Evolutionary conservation across 1,139 yeast species (phyloP).

Genomic region (Geotrichum citri-aurantii): DNA sequence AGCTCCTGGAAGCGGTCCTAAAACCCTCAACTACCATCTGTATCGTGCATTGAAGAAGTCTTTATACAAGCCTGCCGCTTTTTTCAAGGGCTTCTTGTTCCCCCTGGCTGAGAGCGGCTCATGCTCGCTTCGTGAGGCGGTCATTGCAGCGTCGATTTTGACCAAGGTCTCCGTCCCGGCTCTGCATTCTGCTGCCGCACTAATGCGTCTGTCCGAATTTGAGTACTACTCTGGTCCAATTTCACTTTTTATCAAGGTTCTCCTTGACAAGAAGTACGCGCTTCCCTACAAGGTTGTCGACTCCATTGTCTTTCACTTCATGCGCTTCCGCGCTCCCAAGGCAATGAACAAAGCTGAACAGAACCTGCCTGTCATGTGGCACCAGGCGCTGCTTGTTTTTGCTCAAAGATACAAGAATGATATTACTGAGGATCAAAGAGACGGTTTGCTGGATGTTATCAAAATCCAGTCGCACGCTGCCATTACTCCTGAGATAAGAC

Average conservation of each 20-base stretch:
- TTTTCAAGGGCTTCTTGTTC: slow-evolving; percentile 90
- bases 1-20: slow-evolving; percentile 20
- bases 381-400: slow-evolving; percentile 86
- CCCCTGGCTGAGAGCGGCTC: slow-evolving; percentile 63
- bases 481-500: slow-evolving; percentile 90
- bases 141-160: slow-evolving; percentile 88
- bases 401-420: slow-evolving; percentile 96
- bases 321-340: slow-evolving; percentile 58
- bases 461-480: slow-evolving; percentile 85
- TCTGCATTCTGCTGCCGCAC: slow-evolving; percentile 92
- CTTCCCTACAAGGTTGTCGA: slow-evolving; percentile 94
- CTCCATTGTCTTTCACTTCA: slow-evolving; percentile 89
- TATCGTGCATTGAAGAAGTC: slow-evolving; percentile 90
- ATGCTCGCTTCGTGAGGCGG: slow-evolving; percentile 88
- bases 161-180: slow-evolving; percentile 89
- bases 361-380: slow-evolving; percentile 97
- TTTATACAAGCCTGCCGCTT: slow-evolving; percentile 94
- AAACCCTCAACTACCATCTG: slow-evolving; percentile 70
- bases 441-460: slow-evolving; percentile 81
- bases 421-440: slow-evolving; percentile 95
- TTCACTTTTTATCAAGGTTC: slow-evolving; percentile 80
- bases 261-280: slow-evolving; percentile 92
- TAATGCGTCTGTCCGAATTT: slow-evolving; percentile 74
- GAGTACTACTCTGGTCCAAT: slow-evolving; percentile 77
- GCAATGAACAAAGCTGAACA: slow-evolving; percentile 40